A percentile compares a stretch with the other conserved stretches of the same genome.
Conservation (phyloP, 148 eudicot genomes). For the Silene latifolia region DNA sequence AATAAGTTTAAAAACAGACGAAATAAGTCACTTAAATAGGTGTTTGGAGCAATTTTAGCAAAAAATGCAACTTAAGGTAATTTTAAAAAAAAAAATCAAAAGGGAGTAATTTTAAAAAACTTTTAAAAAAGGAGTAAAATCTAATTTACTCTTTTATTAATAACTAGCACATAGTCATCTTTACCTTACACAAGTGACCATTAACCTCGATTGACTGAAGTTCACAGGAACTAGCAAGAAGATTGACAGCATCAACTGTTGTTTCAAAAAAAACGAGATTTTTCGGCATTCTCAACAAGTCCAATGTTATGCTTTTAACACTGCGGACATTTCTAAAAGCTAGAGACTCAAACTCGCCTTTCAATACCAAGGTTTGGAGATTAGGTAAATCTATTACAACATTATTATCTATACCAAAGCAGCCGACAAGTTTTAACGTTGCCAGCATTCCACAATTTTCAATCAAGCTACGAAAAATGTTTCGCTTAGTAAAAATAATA, state of each 20-base stretch:
- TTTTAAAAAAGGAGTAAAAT: too few relatives aligned
- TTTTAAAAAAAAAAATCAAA: too few relatives aligned
- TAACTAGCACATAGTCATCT: too few relatives aligned
- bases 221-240: conserved; percentile 2
- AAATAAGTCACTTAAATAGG: too few relatives aligned
- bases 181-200: conserved; percentile 9
- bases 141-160: too few relatives aligned
- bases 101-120: too few relatives aligned
- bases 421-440: not conserved
- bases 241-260: not conserved
- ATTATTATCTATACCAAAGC: not conserved
- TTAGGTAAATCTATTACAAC: conserved; percentile 8
- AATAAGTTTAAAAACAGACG: too few relatives aligned
- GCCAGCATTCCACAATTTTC: not conserved
- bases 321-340: not conserved
- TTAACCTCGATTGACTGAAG: not conserved
- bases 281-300: not conserved
- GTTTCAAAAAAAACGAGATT: too few relatives aligned
- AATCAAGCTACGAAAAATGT: not conserved
- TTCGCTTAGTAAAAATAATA: not conserved
- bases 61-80: too few relatives aligned
- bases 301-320: not conserved
- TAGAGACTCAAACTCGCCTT: not conserved
- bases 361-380: not conserved
- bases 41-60: too few relatives aligned